Base-by-base conservation (phyloP, 148 eudicot genomes). In the Spergularia bocconei region DNA sequence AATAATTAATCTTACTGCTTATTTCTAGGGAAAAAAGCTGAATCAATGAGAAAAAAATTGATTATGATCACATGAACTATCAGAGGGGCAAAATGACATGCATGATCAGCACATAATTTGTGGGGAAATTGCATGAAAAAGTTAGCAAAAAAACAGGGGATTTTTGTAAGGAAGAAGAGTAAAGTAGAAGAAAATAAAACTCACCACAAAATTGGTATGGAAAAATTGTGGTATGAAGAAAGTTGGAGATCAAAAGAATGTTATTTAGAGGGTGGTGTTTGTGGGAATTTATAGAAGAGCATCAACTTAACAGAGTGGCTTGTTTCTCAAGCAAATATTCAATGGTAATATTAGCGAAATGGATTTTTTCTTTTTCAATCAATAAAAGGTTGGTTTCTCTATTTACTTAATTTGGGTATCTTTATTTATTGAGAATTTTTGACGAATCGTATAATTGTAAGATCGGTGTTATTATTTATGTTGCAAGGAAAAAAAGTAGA, bases 241-340 rank as follows among this genome's bases (percentile, higher is more conserved):
- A 69, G 60, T 62, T 29, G 55, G n/a, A 36, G 81, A 56, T 56
- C 11, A 50, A 74, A 48, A 55, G 81, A 57, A 73, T 77, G 84
- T 77, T 66, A 77, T 54, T 13, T 17, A 11, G 29, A 56, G 63
- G 13, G 56, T 57, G 54, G 73, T 75, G 75, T 44, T 77, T 56
- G 13, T 63, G 70, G 77, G 72, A 74, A 78, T 82, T 82, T 82
- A 78, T 82, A 82, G 75, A 69, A 16, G 79, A 72, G 75, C 51
- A 19, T 54, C 74, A 36, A 14, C 63, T 2, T 38, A n/a, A 44
- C 50, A 67, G 25, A 53, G 63, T 81, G 56, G 83, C 83, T 81
- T 80, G 61, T 77, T 65, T 77, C 21, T 64, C 65, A 81, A 81
- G 80, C 83, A 76, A 72, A 25, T 17, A 70, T 48, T 11, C 13